Base-by-base conservation (phyloP, 805 yeast genomes). In the Pichia scutulata region DNA sequence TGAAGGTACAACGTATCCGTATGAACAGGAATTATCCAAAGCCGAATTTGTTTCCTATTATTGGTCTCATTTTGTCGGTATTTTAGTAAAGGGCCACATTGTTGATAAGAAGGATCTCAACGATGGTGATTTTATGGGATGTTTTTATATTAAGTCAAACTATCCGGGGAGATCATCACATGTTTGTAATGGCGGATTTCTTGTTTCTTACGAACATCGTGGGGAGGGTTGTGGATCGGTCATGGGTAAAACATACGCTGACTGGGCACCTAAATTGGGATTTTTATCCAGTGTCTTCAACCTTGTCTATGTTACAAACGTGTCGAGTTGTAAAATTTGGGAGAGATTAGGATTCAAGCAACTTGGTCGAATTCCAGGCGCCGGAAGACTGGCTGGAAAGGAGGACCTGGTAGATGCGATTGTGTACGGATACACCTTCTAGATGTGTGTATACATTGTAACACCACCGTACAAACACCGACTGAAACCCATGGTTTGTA, bases 211-310 rank as follows among this genome's bases (percentile, higher is more conserved):
- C 9, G 55, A 55, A 0, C 69, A 70, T 24, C 74, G 97, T 54
- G 93, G 95, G 0, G 64, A 73, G 44, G 57, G 66, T 14, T 66
- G 87, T 16, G 97, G 96, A 1, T 73, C 69, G 36, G 75, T 75
- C n/a, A 61, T 90, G 61, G 97, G 95, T 6, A 69, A 69, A 50
- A 68, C 75, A 41, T 90, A 86, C 62, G 62, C 89, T 43, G 62
- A 68, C 46, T 81, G 84, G 79, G 97, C 93, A 0, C 90, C 95
- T 0, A 60, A 73, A 46, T 67, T 90, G 30, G 96, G 96, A 0
- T 90, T 84, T 66, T 78, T 75, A 7, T 87, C 87, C 60, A 83
- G 92, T 7, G 92, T 90, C 14, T 90, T 86, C 73, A 90, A 90
- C 65, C 72, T 90, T 46, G 98, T 90, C 0, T 90, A 84, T 62